These are phyloP conservation scores for Phytophthora boehmeriae DNA, from an alignment of 352 stramenopile genomes.

Conservation along the genomic window DNA sequence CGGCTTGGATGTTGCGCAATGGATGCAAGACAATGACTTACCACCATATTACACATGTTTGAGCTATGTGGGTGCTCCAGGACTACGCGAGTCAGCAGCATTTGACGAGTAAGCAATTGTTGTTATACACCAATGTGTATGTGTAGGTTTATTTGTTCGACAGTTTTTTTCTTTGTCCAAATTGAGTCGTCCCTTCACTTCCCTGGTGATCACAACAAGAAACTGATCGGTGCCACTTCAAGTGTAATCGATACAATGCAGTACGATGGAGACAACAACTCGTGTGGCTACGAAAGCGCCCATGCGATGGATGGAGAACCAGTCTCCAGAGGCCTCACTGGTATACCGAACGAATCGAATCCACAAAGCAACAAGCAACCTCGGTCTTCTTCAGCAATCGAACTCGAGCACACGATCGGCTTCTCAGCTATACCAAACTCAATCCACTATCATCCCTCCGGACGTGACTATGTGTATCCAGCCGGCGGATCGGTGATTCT, in stretches of 20 bases:
- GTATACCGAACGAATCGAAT: conserved; percentile 1
- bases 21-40: conserved; percentile 55
- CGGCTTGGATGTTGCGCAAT: conserved; percentile 51
- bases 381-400: conserved; percentile 45
- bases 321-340: conserved; percentile 14
- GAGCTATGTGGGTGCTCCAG: conserved; percentile 65
- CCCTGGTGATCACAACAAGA: not conserved
- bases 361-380: conserved; percentile 16
- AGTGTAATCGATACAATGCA: conserved; percentile 41
- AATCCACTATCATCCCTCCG: conserved; percentile 86
- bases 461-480: conserved; percentile 85
- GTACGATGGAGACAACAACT: conserved; percentile 30
- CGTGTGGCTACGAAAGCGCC: conserved; percentile 18
- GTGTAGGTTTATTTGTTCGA: conserved; percentile 25
- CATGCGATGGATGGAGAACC: conserved; percentile 14
- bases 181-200: conserved; percentile 6
- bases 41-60: conserved; percentile 79
- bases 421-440: conserved; percentile 84
- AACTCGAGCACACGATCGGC: conserved; percentile 94
- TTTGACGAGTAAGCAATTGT: conserved; percentile 5
- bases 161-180: conserved; percentile 18
- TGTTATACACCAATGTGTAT: not conserved
- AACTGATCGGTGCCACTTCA: not conserved
- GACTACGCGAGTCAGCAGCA: conserved; percentile 28
- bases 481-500: conserved; percentile 89